Percentiles rank a stretch among this genome's conserved stretches.
phyloP scores from a whole-genome alignment of 2,329 filamentous ascomycete species.

The Drechmeria coniospora region DNA sequence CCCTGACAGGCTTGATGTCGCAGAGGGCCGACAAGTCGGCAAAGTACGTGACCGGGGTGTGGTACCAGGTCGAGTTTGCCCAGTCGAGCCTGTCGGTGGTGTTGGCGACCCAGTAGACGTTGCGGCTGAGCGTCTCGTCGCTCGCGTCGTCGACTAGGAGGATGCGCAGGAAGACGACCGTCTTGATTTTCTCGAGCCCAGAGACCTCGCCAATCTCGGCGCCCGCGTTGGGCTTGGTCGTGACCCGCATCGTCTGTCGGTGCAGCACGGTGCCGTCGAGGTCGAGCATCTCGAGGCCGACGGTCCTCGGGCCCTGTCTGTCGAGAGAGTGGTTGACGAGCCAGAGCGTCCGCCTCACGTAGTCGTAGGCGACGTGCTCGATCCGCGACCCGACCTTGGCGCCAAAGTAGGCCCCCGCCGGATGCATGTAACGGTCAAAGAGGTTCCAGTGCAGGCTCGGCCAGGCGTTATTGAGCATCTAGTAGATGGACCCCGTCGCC shows the following conservation, averaged over 20 bases:
- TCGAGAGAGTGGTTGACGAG: constrained; percentile 38
- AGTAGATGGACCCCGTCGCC: constrained; percentile 47
- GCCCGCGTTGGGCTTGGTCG: constrained; percentile 28
- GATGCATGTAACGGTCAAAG: constrained; percentile 46
- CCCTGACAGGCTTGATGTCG: constrained; percentile 18
- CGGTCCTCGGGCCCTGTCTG: constrained; percentile 19
- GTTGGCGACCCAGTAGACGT: constrained; percentile 43
- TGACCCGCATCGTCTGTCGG: constrained; percentile 12
- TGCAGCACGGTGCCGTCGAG: constrained; percentile 27
- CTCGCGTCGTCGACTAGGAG: constrained; percentile 22
- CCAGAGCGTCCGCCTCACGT: constrained; percentile 27
- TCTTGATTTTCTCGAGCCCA: constrained; percentile 15
- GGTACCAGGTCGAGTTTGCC: constrained; percentile 41
- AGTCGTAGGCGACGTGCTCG: constrained; percentile 43
- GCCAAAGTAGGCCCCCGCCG: constrained; percentile 43
- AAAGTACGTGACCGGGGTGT: constrained; percentile 38
- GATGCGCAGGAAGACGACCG: constrained; percentile 35
- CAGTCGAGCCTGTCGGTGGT: constrained; percentile 35
- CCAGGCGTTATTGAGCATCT: constrained; percentile 54
- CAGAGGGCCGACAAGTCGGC: constrained; percentile 31
- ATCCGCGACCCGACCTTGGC: constrained; percentile 31
- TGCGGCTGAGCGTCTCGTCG: constrained; percentile 29
- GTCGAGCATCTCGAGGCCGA: constrained; percentile 35
- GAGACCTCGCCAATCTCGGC: constrained; percentile 13
- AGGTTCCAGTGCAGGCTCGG: constrained; percentile 50